Base-by-base conservation (phyloP, 2,329 filamentous ascomycete species). In the Clonostachys solani region DNA sequence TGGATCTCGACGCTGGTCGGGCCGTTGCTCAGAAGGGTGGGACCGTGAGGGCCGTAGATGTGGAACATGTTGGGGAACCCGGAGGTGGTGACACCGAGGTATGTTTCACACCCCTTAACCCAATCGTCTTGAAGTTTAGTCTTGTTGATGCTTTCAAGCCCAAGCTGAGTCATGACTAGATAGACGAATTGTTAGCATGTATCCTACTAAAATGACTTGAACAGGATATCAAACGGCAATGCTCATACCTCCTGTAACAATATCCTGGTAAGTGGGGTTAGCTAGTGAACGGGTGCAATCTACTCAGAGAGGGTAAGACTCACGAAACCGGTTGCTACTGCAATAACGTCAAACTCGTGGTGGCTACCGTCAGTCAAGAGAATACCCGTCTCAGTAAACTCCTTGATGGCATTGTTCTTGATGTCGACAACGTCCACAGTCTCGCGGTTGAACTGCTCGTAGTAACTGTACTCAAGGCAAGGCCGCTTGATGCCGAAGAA, bases 1-100 rank as follows among this genome's bases (percentile, higher is more conserved):
- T 84, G 80, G 2, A 78, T 55, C 50, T 82, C 76, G 8, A 76
- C 71, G 2, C 66, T 71, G 1, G 73, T 71, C 0, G 81, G 80
- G 0, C 79, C 80, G 52, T 83, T 84, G 55, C 68, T 60, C 6
- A 83, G 63, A 0, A 77, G 68, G 0, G 78, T 81, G 0, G 80
- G 80, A 0, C 67, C 75, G n/a, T 84, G 80, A 1, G 72, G 65
- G 0, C 79, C 79, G 55, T 81, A 83, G 43, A 75, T 63, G 52
- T 72, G 64, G 60, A 77, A 75, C 69, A 77, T 74, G 55, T 76
- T 77, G 33, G 73, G 73, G 43, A 71, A 77, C 13, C 68, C 70
- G 43, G 57, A 56, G 35, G 73, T 64, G 0, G 68, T 70, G 5
- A 60, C 65, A 6, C 74, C 73, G 3, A 77, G 66, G 47, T 74